These are phyloP conservation scores for Fusarium aywerte DNA, from an alignment of 2,329 filamentous ascomycete species.

Conservation along the genomic window DNA sequence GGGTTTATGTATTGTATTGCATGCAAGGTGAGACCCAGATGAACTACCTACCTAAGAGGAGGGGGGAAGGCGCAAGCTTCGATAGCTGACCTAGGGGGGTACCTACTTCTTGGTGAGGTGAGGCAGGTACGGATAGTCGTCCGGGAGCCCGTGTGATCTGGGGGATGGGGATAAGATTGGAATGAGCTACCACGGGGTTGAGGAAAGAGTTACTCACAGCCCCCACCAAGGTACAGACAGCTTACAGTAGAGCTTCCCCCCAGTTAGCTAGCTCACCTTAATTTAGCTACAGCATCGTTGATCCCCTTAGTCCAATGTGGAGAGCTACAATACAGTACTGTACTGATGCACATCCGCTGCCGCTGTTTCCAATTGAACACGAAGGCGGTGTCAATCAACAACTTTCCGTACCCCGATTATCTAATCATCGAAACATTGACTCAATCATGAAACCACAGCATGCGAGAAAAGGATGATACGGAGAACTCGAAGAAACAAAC, in stretches of 20 bases:
- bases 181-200: conserved; percentile 23
- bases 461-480: not conserved
- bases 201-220: conserved; percentile 18
- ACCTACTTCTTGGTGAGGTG: conserved; percentile 10
- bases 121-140: conserved; percentile 23
- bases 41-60: conserved; percentile 9
- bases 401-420: not conserved
- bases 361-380: conserved; percentile 8
- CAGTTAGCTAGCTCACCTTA: conserved; percentile 21
- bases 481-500: conserved; percentile 1
- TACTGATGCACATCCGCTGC: not conserved
- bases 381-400: conserved; percentile 20
- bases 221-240: conserved; percentile 17
- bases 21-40: conserved; percentile 13
- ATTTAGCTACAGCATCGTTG: conserved; percentile 31
- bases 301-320: conserved; percentile 16
- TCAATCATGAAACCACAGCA: conserved; percentile 6
- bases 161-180: conserved; percentile 18
- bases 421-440: not conserved
- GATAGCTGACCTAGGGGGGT: conserved; percentile 4
- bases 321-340: conserved; percentile 12
- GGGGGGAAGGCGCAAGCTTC: conserved; percentile 29
- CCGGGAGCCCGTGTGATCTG: conserved; percentile 31
- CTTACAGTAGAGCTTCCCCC: conserved; percentile 14
- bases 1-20: conserved; percentile 32